Evolutionary conservation across 23 red algal species (phyloP), one percentile per base, ranked within the genome.

Genomic region (Cyanidioschyzon merolae): DNA sequence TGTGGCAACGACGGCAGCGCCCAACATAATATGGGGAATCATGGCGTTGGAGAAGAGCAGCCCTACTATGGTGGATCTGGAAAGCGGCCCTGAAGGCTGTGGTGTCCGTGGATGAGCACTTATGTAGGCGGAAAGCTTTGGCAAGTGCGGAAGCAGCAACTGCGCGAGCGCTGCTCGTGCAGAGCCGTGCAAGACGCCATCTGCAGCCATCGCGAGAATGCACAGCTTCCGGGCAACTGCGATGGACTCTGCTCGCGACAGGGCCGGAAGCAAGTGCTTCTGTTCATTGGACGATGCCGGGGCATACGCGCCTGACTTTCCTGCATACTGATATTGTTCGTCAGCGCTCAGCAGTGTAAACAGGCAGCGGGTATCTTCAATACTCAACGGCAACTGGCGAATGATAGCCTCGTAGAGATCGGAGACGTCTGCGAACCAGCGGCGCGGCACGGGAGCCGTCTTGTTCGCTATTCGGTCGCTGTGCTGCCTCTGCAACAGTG

Each of bases 31-130:
- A 35, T 35, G 21, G 29, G 63, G 63, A 25, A 71, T 25, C 63
- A 71, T 71, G n/a, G 63, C 21, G n/a, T 25, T 25, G n/a, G 63
- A 71, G 63, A 71, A 71, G 63, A 71, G 16, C 63, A 71, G 29
- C 16, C n/a, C 63, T 27, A 71, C 63, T 3, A 35, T 35, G 63
- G n/a, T 27, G 12, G 63, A 27, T 3, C 63, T 27, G 12, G n/a
- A 35, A 32, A 3, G 16, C 7, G 7, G 12, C 7, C 16, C 63
- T 25, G 63, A 25, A 3, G n/a, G 12, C 7, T 71, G 2, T 7
- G 16, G 63, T 35, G 12, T 12, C 63, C 30, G 7, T 7, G 16
- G 63, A 7, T 25, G 63, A 7, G 63, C 7, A 7, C 3, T 17
- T 15, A 71, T 7, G 7, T 32, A 25, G 12, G 12, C 3, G 29